Base-by-base conservation (phyloP, 495 filamentous ascomycete genomes). In the Xylaria flabelliformis region DNA sequence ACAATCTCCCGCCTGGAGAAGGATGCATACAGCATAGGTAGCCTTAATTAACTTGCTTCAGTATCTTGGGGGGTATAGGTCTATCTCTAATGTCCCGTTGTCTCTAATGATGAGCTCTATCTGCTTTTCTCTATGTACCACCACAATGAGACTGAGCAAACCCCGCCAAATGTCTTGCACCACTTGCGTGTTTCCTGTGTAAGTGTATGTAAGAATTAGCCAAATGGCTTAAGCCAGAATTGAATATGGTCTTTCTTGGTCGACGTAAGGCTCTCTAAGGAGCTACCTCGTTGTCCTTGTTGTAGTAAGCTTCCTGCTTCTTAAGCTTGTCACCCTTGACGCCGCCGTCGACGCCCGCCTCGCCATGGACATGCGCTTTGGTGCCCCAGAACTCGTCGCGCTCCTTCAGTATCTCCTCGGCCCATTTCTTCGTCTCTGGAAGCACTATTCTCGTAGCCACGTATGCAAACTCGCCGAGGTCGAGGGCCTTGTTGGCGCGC, bases 401-500 rank as follows among this genome's bases (percentile, higher is more conserved):
- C 85, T 99, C 97, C 76, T 84, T 82, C 72, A 98, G 81, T 7
- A 97, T 81, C 72, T 93, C 90, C 32, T 87, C 86, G 3, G 88
- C 89, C 96, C 97, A 99, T 39, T 82, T 89, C 81, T 91, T 88
- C 61, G 92, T 90, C 83, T 97, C 94, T 10, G 89, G 87, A 72
- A 95, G 82, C 73, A 87, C 87, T 71, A 99, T 90, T 66, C 85
- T 86, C n/a, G 76, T 82, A 48, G 91, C 89, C 62, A 97, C 96
- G 69, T 89, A 88, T 29, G 89, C 80, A 76, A 99, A 98, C 82
- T 98, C 96, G 32, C 90, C 87, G 55, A 99, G 84, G 80, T 98
- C 93, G 66, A 93, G 79, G 73, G 82, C 73, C 56, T 88, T 86
- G 44, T 90, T 80, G 36, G 88, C 82, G 15, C 85, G 83, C 75